Percentiles rank a stretch among this genome's conserved stretches.
Evolutionary conservation across 495 filamentous ascomycete genomes (phyloP).

Genomic region (Xylaria castorea): DNA sequence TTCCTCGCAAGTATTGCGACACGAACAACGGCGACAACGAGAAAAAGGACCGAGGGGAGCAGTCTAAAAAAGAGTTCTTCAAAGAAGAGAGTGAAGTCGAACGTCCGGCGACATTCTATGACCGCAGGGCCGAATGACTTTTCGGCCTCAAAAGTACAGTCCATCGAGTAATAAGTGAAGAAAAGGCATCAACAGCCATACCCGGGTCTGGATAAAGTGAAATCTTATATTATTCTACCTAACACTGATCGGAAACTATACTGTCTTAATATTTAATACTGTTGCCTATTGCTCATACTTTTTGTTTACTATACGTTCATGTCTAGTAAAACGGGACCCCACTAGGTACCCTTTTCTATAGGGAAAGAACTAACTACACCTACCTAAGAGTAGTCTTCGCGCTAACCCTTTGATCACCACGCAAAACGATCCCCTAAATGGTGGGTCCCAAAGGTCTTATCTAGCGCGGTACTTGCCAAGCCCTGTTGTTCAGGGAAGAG

Average conservation of each 20-base stretch:
- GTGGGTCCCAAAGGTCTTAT: too few species aligned
- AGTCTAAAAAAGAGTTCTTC: conserved; percentile 29
- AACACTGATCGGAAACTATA: background rate
- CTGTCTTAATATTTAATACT: conserved; percentile 1
- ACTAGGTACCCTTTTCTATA: too few species aligned
- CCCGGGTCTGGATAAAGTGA: background rate
- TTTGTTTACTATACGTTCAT: too few species aligned
- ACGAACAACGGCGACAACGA: background rate
- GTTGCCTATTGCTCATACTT: background rate
- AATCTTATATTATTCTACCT: background rate
- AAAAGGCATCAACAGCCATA: background rate
- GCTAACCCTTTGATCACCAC: too few species aligned
- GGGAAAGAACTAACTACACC: too few species aligned
- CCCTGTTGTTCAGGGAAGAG: too few species aligned
- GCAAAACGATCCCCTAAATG: too few species aligned
- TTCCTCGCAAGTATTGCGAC: background rate
- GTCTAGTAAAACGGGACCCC: too few species aligned
- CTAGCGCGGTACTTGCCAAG: too few species aligned
- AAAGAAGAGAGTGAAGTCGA: conserved; percentile 28
- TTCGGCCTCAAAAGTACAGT: conserved; percentile 26
- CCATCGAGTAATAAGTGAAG: background rate
- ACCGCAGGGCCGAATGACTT: conserved; percentile 26
- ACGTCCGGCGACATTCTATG: conserved; percentile 17
- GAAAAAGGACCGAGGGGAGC: conserved; percentile 20
- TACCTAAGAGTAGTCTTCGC: too few species aligned